Percentiles rank a stretch among this genome's conserved stretches.
Conservation (phyloP, 805 yeast genomes). For the Millerozyma acaciae region DNA sequence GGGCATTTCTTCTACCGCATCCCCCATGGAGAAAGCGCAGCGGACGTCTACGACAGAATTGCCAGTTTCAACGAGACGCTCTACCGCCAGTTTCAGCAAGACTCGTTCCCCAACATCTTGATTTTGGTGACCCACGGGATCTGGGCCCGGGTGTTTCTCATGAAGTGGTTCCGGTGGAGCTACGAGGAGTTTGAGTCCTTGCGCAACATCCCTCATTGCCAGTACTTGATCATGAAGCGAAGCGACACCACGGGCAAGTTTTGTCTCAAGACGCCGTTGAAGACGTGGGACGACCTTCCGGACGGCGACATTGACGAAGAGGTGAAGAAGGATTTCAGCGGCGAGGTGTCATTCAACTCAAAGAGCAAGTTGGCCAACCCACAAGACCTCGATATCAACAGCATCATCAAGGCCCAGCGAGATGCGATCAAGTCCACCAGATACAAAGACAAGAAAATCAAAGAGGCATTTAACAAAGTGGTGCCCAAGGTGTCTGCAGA, state of each 20-base stretch:
- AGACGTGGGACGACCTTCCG: constrained; percentile 67
- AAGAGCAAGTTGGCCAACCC: constrained; percentile 27
- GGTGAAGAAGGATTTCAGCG: constrained; percentile 31
- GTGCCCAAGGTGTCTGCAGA: too few relatives aligned
- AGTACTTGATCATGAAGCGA: constrained; percentile 73
- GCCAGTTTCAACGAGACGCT: constrained; percentile 87
- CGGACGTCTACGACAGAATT: constrained; percentile 89
- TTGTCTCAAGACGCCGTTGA: constrained; percentile 54
- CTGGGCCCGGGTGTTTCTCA: constrained; percentile 87
- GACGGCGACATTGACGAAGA: constrained; percentile 39
- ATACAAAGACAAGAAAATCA: constrained; percentile 40
- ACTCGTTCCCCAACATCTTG: constrained; percentile 72
- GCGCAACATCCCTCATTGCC: constrained; percentile 81
- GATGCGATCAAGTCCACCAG: constrained; percentile 35
- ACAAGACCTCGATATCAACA: constrained; percentile 35
- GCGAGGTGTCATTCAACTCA: constrained; percentile 36
- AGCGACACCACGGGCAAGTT: constrained; percentile 48
- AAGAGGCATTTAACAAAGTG: constrained; percentile 31
- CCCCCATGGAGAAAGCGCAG: constrained; percentile 93
- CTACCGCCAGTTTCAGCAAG: constrained; percentile 70
- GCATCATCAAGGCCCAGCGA: constrained; percentile 35
- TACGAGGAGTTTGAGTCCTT: constrained; percentile 84
- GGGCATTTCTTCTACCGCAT: constrained; percentile 81
- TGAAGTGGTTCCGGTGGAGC: constrained; percentile 94
- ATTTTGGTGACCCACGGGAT: constrained; percentile 91